These are phyloP conservation scores for Trypanosoma congolense DNA, from an alignment of 208 protist species.

Conservation along the genomic window DNA sequence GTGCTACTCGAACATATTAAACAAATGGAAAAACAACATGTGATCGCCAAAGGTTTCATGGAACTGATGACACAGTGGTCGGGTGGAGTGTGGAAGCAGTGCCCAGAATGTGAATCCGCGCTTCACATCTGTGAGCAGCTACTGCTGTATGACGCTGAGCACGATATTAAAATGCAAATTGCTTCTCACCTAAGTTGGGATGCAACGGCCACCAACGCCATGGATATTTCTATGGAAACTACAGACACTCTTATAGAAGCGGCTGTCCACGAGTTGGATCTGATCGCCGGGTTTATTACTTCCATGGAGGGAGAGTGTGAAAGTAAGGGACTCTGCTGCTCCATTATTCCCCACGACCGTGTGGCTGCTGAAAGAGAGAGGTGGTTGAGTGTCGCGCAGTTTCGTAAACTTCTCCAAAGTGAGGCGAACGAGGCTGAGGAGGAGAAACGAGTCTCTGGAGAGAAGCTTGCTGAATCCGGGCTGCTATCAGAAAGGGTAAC, in stretches of 20 bases:
- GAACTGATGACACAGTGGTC: conserved; percentile 27
- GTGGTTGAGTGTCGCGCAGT: conserved; percentile 1
- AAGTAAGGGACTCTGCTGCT: conserved; percentile 17
- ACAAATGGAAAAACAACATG: conserved; percentile 20
- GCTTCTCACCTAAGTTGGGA: background rate
- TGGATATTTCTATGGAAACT: background rate
- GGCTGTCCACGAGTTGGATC: conserved; percentile 11
- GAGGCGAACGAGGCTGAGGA: background rate
- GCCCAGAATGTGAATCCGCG: conserved; percentile 26
- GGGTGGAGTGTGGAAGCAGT: conserved; percentile 30
- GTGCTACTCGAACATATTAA: conserved; percentile 25
- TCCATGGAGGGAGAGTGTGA: conserved; percentile 15
- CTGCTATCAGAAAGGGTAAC: conserved; percentile 9
- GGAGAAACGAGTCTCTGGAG: background rate
- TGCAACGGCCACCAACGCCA: background rate
- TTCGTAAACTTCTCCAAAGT: background rate
- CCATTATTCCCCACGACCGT: conserved; percentile 7
- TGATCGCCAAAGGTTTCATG: conserved; percentile 12
- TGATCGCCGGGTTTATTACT: background rate
- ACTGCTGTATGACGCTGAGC: conserved; percentile 5
- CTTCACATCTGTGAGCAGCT: conserved; percentile 22
- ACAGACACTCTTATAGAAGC: background rate
- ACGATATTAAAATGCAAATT: background rate
- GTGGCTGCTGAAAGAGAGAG: background rate
- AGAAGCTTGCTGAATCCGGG: conserved; percentile 2